Evolutionary conservation across 2,329 filamentous ascomycete species (phyloP).

Genomic region (Scedosporium boydii): DNA sequence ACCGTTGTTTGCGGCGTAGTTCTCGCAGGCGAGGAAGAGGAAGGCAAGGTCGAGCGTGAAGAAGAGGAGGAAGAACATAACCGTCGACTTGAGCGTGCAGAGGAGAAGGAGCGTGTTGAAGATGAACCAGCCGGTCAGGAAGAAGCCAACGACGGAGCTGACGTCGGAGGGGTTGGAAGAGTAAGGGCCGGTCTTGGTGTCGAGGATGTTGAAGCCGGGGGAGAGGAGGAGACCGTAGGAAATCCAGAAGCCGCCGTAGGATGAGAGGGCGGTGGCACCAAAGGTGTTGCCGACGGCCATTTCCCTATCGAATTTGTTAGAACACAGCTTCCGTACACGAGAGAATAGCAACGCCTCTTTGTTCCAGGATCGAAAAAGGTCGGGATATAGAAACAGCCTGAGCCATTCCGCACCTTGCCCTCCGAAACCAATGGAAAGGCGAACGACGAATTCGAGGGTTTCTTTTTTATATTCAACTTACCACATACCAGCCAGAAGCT

Average conservation of each 20-base stretch:
- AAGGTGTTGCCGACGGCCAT: slow-evolving; percentile 85
- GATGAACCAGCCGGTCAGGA: slow-evolving; percentile 74
- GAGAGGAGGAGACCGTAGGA: slow-evolving; percentile 63
- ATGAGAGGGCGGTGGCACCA: slow-evolving; percentile 70
- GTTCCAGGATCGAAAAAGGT: not conserved
- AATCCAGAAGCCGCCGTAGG: slow-evolving; percentile 80
- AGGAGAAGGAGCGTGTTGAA: slow-evolving; percentile 68
- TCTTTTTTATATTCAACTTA: slow-evolving; percentile 30
- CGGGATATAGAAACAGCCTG: not conserved
- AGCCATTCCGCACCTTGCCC: not conserved
- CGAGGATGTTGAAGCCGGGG: slow-evolving; percentile 52
- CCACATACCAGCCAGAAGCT: slow-evolving; percentile 82
- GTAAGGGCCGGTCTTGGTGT: slow-evolving; percentile 33
- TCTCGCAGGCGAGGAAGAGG: slow-evolving; percentile 58
- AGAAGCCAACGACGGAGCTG: slow-evolving; percentile 60
- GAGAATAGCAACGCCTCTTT: too few relatives aligned
- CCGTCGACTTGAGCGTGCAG: slow-evolving; percentile 66
- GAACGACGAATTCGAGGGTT: not conserved
- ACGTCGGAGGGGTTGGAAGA: slow-evolving; percentile 32
- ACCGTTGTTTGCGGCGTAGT: slow-evolving; percentile 46
- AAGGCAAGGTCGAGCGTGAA: slow-evolving; percentile 69
- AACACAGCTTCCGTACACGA: not conserved
- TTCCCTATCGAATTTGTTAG: slow-evolving; percentile 46
- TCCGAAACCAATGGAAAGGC: not conserved
- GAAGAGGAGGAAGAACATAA: slow-evolving; percentile 72